Evolutionary conservation across 352 stramenopile genomes (phyloP).

Genomic region (Phytophthora macrochlamydospora): DNA sequence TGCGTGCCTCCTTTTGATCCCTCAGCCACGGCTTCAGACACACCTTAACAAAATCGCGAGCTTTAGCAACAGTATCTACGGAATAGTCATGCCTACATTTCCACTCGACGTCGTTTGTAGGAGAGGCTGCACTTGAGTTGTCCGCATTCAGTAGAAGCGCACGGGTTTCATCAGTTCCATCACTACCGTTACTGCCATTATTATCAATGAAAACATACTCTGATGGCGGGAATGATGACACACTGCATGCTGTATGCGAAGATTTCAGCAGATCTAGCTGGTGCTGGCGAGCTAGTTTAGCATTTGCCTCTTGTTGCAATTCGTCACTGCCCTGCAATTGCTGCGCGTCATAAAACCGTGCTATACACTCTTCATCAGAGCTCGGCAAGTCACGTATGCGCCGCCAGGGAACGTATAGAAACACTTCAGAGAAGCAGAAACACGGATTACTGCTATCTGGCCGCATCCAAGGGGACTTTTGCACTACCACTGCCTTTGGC

Average conservation of each 20-base stretch:
- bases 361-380: not conserved
- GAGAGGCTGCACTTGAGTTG: too few relatives aligned
- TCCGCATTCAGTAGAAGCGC: too few relatives aligned
- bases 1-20: not conserved
- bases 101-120: not conserved
- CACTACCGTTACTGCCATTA: not conserved
- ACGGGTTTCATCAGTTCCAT: not conserved
- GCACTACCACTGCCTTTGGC: not conserved
- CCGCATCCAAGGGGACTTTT: constrained; percentile 2
- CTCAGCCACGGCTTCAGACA: not conserved
- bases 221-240: not conserved
- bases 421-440: not conserved
- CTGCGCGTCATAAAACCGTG: not conserved
- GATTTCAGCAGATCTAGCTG: not conserved
- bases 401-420: not conserved
- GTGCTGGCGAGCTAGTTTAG: not conserved
- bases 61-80: not conserved
- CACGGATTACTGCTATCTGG: not conserved
- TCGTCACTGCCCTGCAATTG: not conserved
- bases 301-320: not conserved
- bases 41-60: not conserved
- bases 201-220: not conserved
- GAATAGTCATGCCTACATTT: not conserved
- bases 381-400: not conserved
- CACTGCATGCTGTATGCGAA: not conserved